Base-by-base conservation (phyloP, 2,329 filamentous ascomycete species). In the Colletotrichum sp. region DNA sequence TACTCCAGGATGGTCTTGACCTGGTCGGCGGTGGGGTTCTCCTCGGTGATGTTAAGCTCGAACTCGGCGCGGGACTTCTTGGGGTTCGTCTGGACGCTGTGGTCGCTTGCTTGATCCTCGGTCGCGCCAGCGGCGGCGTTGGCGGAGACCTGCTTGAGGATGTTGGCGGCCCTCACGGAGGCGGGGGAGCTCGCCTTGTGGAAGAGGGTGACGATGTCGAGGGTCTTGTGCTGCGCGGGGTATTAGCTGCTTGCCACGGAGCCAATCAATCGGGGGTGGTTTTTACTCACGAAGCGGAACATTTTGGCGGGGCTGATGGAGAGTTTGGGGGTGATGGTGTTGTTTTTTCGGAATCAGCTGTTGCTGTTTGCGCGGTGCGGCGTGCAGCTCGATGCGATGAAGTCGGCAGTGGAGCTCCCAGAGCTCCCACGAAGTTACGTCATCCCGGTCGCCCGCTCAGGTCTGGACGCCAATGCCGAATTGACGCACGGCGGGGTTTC, bases 191-290 rank as follows among this genome's bases (percentile, higher is more conserved):
- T 90, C 74, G 96, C 92, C 85, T 95, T 95, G 91, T 98, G 96
- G 90, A 99, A 99, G 89, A 99, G 93, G 77, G 96, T 99, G 84
- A 99, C 92, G 79, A 98, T 95, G 88, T 99, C 96, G 85, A 95
- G 91, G 79, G 94, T 91, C 89, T 95, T 96, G 86, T 90, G 91
- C 94, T 96, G 81, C 32, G 44, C 34, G 24, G 52, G 32, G 28
- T 8, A 70, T 82, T 68, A 82, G 81, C 66, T 68, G 8, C 21
- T 30, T 21, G 26, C 8, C 21, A 16, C 34, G 4, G 13, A 9
- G 24, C n/a, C 13, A 24, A 28, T 60, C 63, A 68, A 69, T 65
- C 24, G 24, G 6, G n/a, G n/a, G 15, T n/a, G 12, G 12, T 6
- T 0, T 6, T 15, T 4, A 84, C 87, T 83, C 82, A 89, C 87